These are phyloP conservation scores for Coix lacrymajobi DNA, from an alignment of 176 grass and related monocot species.

Conservation along the genomic window DNA sequence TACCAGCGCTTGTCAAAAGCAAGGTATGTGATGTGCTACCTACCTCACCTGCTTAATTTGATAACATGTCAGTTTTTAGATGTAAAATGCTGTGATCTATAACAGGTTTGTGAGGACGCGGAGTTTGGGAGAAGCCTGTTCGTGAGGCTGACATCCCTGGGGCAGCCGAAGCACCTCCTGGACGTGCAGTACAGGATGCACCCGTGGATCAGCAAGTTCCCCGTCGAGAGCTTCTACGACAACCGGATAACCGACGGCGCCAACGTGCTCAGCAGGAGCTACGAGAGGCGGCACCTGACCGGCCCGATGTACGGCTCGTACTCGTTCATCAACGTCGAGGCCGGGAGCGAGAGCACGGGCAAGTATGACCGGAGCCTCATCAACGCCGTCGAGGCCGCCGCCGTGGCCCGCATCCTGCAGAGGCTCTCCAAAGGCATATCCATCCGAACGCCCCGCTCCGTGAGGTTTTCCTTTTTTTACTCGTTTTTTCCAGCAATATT, in stretches of 20 bases:
- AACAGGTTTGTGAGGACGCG: slow-evolving; percentile 41
- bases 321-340: slow-evolving; percentile 65
- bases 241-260: slow-evolving; percentile 33
- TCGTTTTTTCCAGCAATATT: neutral
- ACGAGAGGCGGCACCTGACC: slow-evolving; percentile 26
- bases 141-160: slow-evolving; percentile 51
- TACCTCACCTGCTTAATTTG: neutral
- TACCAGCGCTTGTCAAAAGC: slow-evolving; percentile 70
- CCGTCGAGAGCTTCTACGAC: slow-evolving; percentile 41
- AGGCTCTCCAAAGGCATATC: slow-evolving; percentile 42
- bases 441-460: too few species aligned
- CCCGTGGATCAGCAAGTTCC: slow-evolving; percentile 71
- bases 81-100: neutral
- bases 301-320: slow-evolving; percentile 56
- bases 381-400: slow-evolving; percentile 60
- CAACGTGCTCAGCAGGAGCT: slow-evolving; percentile 42
- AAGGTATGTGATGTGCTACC: slow-evolving; percentile 19
- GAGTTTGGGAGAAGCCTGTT: slow-evolving; percentile 69
- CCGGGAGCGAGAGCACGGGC: slow-evolving; percentile 40
- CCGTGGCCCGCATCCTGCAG: slow-evolving; percentile 35
- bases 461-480: too few species aligned
- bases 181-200: slow-evolving; percentile 84
- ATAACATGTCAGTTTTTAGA: neutral
- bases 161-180: slow-evolving; percentile 65
- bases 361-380: slow-evolving; percentile 32